Evolutionary conservation across 352 stramenopile genomes (phyloP), one percentile per base, ranked within the genome.

Genomic region (Globisporangium ultimum): DNA sequence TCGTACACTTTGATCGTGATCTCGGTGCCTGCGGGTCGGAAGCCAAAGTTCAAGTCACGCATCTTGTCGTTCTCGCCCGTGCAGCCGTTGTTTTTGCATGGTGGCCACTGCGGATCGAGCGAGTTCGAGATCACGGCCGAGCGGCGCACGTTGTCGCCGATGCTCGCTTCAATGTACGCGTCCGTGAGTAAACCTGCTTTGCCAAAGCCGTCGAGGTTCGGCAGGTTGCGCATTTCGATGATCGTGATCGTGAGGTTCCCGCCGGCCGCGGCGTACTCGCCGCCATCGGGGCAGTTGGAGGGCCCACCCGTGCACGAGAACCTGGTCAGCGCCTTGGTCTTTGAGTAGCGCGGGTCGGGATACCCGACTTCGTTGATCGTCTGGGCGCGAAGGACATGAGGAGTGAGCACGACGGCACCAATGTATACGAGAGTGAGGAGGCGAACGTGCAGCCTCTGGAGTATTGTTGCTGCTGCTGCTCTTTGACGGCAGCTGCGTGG

Each of bases 231-330:
- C 73, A 94, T 95, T 64, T 87, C 77, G 14, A 95, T 60, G 51
- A 97, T 76, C 10, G 81, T 93, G 12, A 96, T 41, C 17, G 88
- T 96, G 17, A 97, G 74, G 46, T 95, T 95, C 0, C 90, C 90
- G n/a, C 90, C 90, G 0, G 84, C 87, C 14, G 77, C 78, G 5
- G 63, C 62, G 40, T 92, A 94, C 53, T 90, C 67, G 14, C 84
- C 86, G 53, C 65, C 72, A 49, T 88, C 74, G 21, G 85, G 87
- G 53, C 87, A 95, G 42, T 89, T 88, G 38, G 63, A 70, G 7
- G 67, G 40, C 0, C 84, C 84, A 17, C 83, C 84, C 6, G 77
- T 79, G 47, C 87, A 96, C 4, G 80, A 91, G 52, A 94, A 94
- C 3, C 68, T 73, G 14, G 68, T 72, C n/a, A 89, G 68, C 14